Evolutionary conservation across 768 basidiomycete genomes (phyloP).

Genomic region (button mushroom (Agaricus bisporus)): DNA sequence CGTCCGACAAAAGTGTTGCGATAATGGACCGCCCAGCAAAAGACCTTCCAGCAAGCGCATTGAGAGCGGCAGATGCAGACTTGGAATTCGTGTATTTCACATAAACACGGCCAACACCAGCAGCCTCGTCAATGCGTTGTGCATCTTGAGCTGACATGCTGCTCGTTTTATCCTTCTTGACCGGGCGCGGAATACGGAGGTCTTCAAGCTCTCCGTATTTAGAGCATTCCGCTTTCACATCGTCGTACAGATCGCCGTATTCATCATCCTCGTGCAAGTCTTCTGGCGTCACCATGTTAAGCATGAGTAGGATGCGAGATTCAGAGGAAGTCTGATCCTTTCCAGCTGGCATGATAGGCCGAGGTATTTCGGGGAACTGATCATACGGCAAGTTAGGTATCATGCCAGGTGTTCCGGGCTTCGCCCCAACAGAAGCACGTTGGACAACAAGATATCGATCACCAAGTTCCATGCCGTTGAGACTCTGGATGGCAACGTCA

Average conservation of each 20-base stretch:
- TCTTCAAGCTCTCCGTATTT: constrained; percentile 81
- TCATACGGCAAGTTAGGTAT: constrained; percentile 71
- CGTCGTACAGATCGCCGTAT: constrained; percentile 91
- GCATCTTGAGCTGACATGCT: constrained; percentile 62
- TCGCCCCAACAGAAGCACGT: constrained; percentile 91
- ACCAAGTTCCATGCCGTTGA: constrained; percentile 97
- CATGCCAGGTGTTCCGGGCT: constrained; percentile 60
- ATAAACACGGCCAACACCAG: constrained; percentile 94
- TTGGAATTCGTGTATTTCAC: constrained; percentile 71
- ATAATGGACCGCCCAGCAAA: constrained; percentile 86
- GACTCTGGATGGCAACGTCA: constrained; percentile 91
- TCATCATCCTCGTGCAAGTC: constrained; percentile 88
- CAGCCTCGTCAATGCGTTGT: constrained; percentile 74
- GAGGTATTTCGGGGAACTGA: constrained; percentile 76
- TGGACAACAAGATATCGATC: constrained; percentile 95
- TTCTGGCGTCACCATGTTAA: constrained; percentile 97
- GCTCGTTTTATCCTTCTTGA: constrained; percentile 79
- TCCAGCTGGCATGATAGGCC: constrained; percentile 84
- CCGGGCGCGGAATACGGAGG: constrained; percentile 82
- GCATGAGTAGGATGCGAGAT: constrained; percentile 87
- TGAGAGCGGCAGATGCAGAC: constrained; percentile 67
- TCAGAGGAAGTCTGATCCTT: constrained; percentile 46
- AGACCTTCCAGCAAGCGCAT: constrained; percentile 83
- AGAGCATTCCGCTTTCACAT: constrained; percentile 86
- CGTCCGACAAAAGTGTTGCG: constrained; percentile 76